phyloP scores from a whole-genome alignment of 257 asterid genomes.

The Echium plantagineum region DNA sequence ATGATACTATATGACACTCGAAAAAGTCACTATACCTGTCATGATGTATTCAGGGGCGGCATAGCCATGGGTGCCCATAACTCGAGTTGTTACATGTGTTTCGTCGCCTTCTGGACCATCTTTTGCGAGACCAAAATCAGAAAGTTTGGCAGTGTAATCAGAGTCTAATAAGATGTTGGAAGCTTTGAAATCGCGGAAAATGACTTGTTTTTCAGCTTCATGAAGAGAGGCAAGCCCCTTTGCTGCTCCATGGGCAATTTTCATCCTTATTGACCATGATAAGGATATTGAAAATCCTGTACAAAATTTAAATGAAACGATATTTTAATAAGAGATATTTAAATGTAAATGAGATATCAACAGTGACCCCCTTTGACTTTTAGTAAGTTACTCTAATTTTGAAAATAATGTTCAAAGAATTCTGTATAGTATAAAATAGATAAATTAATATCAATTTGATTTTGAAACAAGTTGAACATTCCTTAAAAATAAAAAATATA shows the following conservation, averaged over 20 bases:
- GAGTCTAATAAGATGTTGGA: background rate
- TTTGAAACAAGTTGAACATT: background rate
- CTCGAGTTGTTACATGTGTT: background rate
- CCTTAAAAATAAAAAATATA: too few species aligned
- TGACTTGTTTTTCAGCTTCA: background rate
- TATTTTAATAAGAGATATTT: too few species aligned
- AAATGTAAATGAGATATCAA: too few species aligned
- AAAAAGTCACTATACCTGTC: background rate
- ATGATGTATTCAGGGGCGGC: background rate
- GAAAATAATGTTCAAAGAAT: background rate
- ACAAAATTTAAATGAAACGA: background rate
- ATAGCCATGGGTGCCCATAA: background rate
- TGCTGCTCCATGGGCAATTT: background rate
- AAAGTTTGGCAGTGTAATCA: background rate
- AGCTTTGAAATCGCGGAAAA: background rate
- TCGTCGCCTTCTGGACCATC: background rate
- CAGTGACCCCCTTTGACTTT: too few species aligned
- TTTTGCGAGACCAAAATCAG: background rate
- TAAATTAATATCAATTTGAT: too few species aligned
- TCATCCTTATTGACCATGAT: background rate
- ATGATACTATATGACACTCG: background rate
- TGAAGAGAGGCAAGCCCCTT: background rate
- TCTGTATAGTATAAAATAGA: too few species aligned
- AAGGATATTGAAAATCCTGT: background rate
- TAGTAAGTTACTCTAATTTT: too few species aligned